Percentiles rank a stretch among this genome's conserved stretches.
Conservation (phyloP, 2,329 filamentous ascomycete species). For the Exserohilum rostratum region DNA sequence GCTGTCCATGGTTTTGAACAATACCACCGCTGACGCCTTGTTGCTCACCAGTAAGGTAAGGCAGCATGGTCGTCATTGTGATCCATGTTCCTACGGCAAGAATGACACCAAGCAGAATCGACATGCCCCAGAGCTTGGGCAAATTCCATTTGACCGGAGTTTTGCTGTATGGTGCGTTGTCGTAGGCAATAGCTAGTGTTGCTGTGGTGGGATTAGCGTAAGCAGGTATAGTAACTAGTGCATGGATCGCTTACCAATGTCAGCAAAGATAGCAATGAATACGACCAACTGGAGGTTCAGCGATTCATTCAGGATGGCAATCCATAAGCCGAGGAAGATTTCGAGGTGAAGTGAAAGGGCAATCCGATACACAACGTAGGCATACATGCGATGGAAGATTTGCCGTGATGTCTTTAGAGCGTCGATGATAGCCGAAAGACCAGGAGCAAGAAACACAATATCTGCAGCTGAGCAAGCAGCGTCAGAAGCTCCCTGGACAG, state of each 20-base stretch:
- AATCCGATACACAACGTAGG: slow-evolving; percentile 94
- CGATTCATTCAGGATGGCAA: slow-evolving; percentile 82
- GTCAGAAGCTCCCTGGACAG: slow-evolving; percentile 89
- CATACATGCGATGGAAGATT: slow-evolving; percentile 97
- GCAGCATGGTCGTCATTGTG: slow-evolving; percentile 83
- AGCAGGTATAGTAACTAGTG: not conserved
- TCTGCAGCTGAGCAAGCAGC: slow-evolving; percentile 89
- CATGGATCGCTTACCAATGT: slow-evolving; percentile 59
- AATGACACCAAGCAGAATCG: slow-evolving; percentile 79
- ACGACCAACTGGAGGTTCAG: slow-evolving; percentile 87
- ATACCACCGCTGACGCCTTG: slow-evolving; percentile 76
- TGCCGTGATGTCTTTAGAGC: slow-evolving; percentile 91
- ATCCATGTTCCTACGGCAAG: slow-evolving; percentile 88
- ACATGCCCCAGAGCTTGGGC: slow-evolving; percentile 93
- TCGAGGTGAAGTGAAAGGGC: slow-evolving; percentile 89
- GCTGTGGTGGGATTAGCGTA: slow-evolving; percentile 50
- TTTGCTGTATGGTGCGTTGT: slow-evolving; percentile 86
- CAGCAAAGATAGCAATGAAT: slow-evolving; percentile 93
- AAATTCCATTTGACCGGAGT: slow-evolving; percentile 94
- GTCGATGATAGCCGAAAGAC: slow-evolving; percentile 90
- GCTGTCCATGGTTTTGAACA: slow-evolving; percentile 83
- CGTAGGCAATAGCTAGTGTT: slow-evolving; percentile 89
- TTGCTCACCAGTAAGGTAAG: slow-evolving; percentile 43
- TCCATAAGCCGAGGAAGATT: slow-evolving; percentile 91
- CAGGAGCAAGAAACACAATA: slow-evolving; percentile 91